Evolutionary conservation across 2,329 filamentous ascomycete species (phyloP), one percentile per base, ranked within the genome.

Genomic region (Diplodia corticola): DNA sequence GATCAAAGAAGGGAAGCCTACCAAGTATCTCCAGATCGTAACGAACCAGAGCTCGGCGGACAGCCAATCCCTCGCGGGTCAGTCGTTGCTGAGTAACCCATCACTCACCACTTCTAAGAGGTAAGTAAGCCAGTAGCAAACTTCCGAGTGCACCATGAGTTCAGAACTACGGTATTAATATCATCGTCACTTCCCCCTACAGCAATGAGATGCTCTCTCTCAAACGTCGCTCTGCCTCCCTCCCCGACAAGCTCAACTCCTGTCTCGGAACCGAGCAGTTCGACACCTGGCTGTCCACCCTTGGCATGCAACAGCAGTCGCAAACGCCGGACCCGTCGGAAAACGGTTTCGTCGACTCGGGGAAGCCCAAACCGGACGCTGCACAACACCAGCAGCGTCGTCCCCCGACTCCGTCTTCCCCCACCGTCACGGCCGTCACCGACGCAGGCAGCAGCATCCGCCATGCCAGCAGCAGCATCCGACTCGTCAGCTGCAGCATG

Each of bases 1-100:
- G n/a, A n/a, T 35, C 6, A 22, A n/a, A 30, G 7, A 22, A 70
- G 69, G 68, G 15, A 44, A 44, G 7, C 40, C 40, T 17, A 69
- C 65, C 35, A 70, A 69, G 35, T 71, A 71, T 55, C 54, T 71
- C 9, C 69, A 71, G 55, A 71, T 71, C 30, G 63, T 71, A 4
- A 57, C 67, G 15, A 51, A 67, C 30, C 59, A 64, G n/a, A 30
- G 28, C 15, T 44, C 67, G 7, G n/a, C 15, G 9, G 50, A 54
- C 33, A 46, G 30, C 15, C 48, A 59, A 26, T 60, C 65, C 6
- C 24, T 61, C 48, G 44, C 40, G 26, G 48, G 48, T 15, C 57
- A 49, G 13, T 61, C 57, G 7, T 44, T 44, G 17, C 40, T 61
- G 17, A 61, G 24, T 1, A 7, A 12, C 13, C 57, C 24, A 2